A percentile compares a stretch with the other conserved stretches of the same genome.
phyloP scores from a whole-genome alignment of 441 rosid genomes.

The Gossypium lobatum region DNA sequence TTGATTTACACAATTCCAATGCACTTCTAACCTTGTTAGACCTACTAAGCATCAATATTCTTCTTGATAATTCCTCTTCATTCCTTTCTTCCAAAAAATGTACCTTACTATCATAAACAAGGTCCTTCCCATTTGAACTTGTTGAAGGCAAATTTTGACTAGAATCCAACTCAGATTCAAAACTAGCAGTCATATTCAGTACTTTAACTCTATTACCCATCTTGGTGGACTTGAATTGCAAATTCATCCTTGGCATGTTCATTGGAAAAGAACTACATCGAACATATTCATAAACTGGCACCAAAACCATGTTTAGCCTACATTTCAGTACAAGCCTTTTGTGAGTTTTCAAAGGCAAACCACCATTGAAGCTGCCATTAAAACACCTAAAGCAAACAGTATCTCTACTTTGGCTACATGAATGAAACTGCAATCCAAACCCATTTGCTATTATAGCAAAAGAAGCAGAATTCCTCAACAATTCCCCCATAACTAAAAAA shows the following conservation, averaged over 20 bases:
- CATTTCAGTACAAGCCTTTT: conserved; percentile 19
- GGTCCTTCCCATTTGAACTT: not conserved
- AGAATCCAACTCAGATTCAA: conserved; percentile 16
- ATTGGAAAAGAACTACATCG: conserved; percentile 12
- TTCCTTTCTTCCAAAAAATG: conserved; percentile 62
- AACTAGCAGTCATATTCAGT: conserved; percentile 12
- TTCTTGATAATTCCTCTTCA: conserved; percentile 53
- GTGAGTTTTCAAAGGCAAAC: conserved; percentile 21
- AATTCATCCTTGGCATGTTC: conserved; percentile 4
- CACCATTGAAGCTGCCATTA: conserved; percentile 14
- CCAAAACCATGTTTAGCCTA: conserved; percentile 11
- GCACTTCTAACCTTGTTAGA: conserved; percentile 71
- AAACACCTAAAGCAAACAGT: conserved; percentile 13
- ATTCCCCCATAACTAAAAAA: conserved; percentile 30
- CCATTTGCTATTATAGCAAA: conserved; percentile 22
- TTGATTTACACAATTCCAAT: conserved; percentile 51
- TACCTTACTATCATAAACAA: conserved; percentile 20
- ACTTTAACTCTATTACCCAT: not conserved
- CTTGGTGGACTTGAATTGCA: conserved; percentile 3
- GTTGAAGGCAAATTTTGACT: conserved; percentile 7
- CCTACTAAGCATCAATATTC: conserved; percentile 70
- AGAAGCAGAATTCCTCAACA: conserved; percentile 29
- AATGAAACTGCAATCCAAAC: conserved; percentile 21
- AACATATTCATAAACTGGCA: conserved; percentile 2
- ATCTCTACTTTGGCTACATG: conserved; percentile 14